phyloP scores from a whole-genome alignment of 2,329 filamentous ascomycete genomes.

The Fusarium sp. region DNA sequence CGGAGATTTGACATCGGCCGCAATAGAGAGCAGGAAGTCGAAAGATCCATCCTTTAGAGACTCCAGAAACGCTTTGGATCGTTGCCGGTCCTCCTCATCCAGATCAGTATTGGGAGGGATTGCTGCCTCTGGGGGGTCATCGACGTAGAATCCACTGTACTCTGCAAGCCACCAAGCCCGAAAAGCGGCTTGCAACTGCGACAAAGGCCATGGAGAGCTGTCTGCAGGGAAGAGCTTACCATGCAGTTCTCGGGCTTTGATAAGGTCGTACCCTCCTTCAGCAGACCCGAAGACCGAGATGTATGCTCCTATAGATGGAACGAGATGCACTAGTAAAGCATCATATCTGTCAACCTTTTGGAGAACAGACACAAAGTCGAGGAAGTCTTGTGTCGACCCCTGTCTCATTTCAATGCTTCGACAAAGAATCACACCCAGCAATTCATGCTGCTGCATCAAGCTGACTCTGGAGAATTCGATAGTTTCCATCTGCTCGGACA shows the following conservation, averaged over 20 bases:
- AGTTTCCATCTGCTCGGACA: constrained; percentile 77
- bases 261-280: constrained; percentile 75
- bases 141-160: constrained; percentile 90
- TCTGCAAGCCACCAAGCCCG: constrained; percentile 91
- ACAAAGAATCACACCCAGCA: constrained; percentile 82
- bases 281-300: constrained; percentile 83
- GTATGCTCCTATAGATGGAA: constrained; percentile 82
- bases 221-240: constrained; percentile 74
- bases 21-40: constrained; percentile 88
- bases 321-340: constrained; percentile 77
- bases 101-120: constrained; percentile 71
- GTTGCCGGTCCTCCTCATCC: constrained; percentile 75
- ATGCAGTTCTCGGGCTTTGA: constrained; percentile 78
- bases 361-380: constrained; percentile 74
- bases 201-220: constrained; percentile 76
- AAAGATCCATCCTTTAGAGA: constrained; percentile 89
- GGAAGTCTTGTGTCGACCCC: constrained; percentile 78
- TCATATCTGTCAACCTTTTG: constrained; percentile 83
- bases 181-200: constrained; percentile 82
- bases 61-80: constrained; percentile 79
- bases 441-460: constrained; percentile 89
- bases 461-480: constrained; percentile 84
- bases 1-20: constrained; percentile 81
- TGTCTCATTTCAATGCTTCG: constrained; percentile 82
- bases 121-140: constrained; percentile 71